phyloP scores from a whole-genome alignment of 192 early-diverging fungal genomes.

The Rhizophagus clarus region DNA sequence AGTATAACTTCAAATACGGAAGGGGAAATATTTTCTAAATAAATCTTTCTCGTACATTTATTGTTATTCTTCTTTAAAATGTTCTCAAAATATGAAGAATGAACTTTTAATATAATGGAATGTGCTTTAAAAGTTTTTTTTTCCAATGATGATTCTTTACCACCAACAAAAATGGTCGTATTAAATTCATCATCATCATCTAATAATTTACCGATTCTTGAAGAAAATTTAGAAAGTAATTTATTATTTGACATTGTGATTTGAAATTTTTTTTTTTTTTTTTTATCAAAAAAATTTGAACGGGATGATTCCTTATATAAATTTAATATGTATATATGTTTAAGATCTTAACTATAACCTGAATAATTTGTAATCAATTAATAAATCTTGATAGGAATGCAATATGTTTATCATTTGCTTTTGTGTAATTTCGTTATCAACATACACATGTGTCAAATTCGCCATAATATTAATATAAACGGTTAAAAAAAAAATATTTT shows the following conservation, averaged over 20 bases:
- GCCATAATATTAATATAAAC: too few species aligned
- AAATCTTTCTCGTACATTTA: neutral
- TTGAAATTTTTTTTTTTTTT: conserved; percentile 33
- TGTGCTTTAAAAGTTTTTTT: conserved; percentile 13
- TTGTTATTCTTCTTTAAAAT: neutral
- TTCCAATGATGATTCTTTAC: too few species aligned
- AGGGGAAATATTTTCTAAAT: conserved; percentile 14
- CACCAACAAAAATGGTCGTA: conserved; percentile 1
- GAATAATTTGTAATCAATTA: too few species aligned
- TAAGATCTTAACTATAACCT: too few species aligned
- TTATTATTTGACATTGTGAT: conserved; percentile 8
- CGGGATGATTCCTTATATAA: too few species aligned
- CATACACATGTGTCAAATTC: too few species aligned
- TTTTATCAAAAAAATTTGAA: neutral
- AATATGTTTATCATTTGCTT: neutral
- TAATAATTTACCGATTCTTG: conserved; percentile 6
- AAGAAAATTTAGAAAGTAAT: neutral
- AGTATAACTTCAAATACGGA: conserved; percentile 6
- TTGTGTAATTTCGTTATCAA: too few species aligned
- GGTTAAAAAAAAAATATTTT: too few species aligned
- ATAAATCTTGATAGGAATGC: too few species aligned
- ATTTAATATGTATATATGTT: too few species aligned
- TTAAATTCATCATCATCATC: conserved; percentile 16
- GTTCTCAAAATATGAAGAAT: conserved; percentile 5
- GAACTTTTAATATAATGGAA: neutral